Evolutionary conservation across 257 asterid species (phyloP), one percentile per base, ranked within the genome.

Genomic region (Ehretia macrophylla): DNA sequence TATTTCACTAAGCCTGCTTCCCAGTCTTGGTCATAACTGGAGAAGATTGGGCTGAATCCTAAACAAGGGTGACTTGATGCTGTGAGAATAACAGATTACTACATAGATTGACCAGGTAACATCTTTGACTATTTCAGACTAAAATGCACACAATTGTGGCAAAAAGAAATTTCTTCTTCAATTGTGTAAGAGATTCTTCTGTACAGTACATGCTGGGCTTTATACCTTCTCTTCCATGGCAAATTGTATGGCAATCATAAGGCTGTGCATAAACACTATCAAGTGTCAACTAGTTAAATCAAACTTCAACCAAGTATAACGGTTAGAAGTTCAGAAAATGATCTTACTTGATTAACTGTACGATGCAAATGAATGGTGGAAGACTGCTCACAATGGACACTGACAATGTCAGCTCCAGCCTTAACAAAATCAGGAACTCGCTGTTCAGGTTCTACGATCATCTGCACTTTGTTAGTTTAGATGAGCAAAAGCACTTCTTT

Each of bases 381-480:
- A 65, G 97, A 76, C 73, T 86, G 97, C 75, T 93, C 99, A 62
- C 99, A 93, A 42, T 93, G 99, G 72, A 90, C 82, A 65, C 99
- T 93, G 56, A 93, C 85, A 39, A 93, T 93, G 61, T 93, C 97
- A 47, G 99, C 99, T 68, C 99, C 99, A 61, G 99, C 99, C 79
- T 93, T 93, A 55, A 93, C 83, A 77, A 93, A 93, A 79, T 93
- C 99, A 9, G 96, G 92, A 40, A 93, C 88, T 67, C 99, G 77
- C 78, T 83, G 97, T n/a, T 93, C 99, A 17, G 99, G 97, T 76
- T 93, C 97, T 55, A 93, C 99, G 74, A 89, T 90, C 99, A 93
- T 93, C 99, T 93, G 97, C 70, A 71, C 3, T 58, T 58, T 66
- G 78, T n/a, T 69, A 63, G 32, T 68, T 42, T 51, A 51, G 22